Evolutionary conservation across 768 basidiomycete genomes (phyloP).

Genomic region (Coprinellus aureogranulatus): DNA sequence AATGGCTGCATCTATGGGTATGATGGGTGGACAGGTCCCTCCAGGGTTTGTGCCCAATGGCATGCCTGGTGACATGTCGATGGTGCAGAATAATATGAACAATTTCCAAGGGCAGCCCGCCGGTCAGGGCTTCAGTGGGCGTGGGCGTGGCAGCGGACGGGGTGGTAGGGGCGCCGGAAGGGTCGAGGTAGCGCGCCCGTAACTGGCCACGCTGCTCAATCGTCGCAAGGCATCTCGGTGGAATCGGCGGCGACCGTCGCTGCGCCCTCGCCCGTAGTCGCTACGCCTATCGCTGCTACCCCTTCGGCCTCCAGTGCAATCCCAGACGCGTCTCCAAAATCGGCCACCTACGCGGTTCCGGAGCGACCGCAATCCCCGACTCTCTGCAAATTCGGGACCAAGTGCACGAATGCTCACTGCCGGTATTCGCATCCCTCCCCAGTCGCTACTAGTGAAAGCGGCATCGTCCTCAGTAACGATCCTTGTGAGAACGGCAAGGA

Average conservation of each 20-base stretch:
- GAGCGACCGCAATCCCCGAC: constrained; percentile 84
- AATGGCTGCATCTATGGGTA: constrained; percentile 82
- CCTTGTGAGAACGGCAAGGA: constrained; percentile 85
- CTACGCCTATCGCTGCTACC: constrained; percentile 21
- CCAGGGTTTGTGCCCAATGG: constrained; percentile 41
- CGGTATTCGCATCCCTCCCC: constrained; percentile 94
- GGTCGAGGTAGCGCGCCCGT: constrained; percentile 8
- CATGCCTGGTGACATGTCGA: constrained; percentile 53
- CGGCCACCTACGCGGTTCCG: constrained; percentile 56
- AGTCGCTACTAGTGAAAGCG: constrained; percentile 93
- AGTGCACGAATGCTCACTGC: constrained; percentile 89
- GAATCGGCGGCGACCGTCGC: constrained; percentile 17
- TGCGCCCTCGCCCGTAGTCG: constrained; percentile 19
- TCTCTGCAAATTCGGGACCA: constrained; percentile 89
- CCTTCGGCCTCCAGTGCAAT: constrained; percentile 24
- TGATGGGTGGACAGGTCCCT: constrained; percentile 35
- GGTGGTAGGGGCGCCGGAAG: constrained; percentile 46
- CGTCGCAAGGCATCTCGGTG: constrained; percentile 9
- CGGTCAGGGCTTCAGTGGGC: constrained; percentile 38
- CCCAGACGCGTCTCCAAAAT: constrained; percentile 23
- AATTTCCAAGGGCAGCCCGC: constrained; percentile 33
- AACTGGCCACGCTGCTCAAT: constrained; percentile 9
- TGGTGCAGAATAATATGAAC: constrained; percentile 43
- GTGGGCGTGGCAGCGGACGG: constrained; percentile 49
- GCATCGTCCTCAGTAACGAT: constrained; percentile 91